Evolutionary conservation across 2,329 filamentous ascomycete genomes (phyloP).

Genomic region (Magnaporthales sp.): DNA sequence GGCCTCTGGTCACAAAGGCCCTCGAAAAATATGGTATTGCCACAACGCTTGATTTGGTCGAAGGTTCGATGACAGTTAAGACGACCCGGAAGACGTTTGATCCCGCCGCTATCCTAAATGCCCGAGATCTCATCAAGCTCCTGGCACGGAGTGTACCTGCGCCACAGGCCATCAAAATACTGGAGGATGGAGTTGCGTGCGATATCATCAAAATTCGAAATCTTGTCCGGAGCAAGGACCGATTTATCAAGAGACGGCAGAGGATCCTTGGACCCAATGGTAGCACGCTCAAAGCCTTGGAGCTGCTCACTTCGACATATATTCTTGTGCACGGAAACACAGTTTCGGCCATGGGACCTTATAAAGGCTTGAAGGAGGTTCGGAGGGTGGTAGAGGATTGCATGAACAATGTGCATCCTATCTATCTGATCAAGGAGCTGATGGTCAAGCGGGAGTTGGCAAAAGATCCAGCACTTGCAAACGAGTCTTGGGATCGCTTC

Average conservation of each 20-base stretch:
- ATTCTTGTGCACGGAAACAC: constrained; percentile 96
- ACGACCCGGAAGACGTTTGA: constrained; percentile 89
- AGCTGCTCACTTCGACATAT: constrained; percentile 85
- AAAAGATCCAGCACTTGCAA: constrained; percentile 71
- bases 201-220: constrained; percentile 95
- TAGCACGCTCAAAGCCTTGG: constrained; percentile 86
- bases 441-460: constrained; percentile 79
- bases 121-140: constrained; percentile 88
- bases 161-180: constrained; percentile 86
- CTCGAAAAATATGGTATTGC: constrained; percentile 84
- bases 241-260: constrained; percentile 91
- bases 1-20: constrained; percentile 81
- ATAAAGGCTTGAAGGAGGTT: constrained; percentile 88
- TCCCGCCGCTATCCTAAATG: constrained; percentile 86
- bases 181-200: constrained; percentile 84
- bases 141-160: constrained; percentile 86
- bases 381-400: constrained; percentile 86
- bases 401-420: constrained; percentile 95
- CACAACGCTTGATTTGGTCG: constrained; percentile 87
- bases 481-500: constrained; percentile 93
- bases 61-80: constrained; percentile 94
- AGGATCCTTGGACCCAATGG: constrained; percentile 86
- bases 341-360: constrained; percentile 83
- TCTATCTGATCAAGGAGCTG: constrained; percentile 68
- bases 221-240: constrained; percentile 85